Percentiles rank a stretch among this genome's conserved stretches.
Conservation (phyloP, 768 basidiomycete species). For the Zangia roseola region DNA sequence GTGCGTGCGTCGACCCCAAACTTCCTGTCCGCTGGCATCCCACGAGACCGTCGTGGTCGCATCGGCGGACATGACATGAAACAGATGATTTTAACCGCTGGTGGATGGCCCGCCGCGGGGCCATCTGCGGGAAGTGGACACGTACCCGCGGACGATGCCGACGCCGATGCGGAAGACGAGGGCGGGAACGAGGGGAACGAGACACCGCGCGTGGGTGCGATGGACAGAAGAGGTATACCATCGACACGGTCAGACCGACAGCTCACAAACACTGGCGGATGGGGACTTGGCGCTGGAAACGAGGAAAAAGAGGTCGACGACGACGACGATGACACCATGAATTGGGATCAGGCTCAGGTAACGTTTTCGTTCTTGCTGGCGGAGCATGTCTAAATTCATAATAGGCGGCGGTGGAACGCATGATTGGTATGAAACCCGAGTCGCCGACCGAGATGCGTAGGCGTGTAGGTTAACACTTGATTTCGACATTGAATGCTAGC, state of each 20-base stretch:
- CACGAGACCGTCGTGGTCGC: conserved; percentile 76
- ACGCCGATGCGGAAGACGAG: conserved; percentile 32
- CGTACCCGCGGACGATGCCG: conserved; percentile 24
- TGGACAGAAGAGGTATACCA: conserved; percentile 28
- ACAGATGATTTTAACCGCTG: conserved; percentile 29
- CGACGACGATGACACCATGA: conserved; percentile 60
- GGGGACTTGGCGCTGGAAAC: conserved; percentile 67
- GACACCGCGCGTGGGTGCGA: conserved; percentile 51
- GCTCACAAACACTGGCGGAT: conserved; percentile 60
- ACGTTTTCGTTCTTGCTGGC: not conserved
- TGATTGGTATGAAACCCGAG: conserved; percentile 51
- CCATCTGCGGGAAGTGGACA: conserved; percentile 6
- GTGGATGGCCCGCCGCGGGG: conserved; percentile 19
- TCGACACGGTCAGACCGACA: conserved; percentile 37
- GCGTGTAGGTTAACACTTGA: conserved; percentile 21
- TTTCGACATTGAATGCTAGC: conserved; percentile 7
- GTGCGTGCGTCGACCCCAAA: conserved; percentile 45
- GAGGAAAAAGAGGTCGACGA: conserved; percentile 63
- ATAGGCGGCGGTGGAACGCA: conserved; percentile 55
- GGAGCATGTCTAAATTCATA: not conserved
- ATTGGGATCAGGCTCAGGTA: conserved; percentile 74
- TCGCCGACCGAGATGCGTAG: conserved; percentile 28
- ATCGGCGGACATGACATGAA: conserved; percentile 47
- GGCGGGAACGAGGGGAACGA: conserved; percentile 53
- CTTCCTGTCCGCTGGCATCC: conserved; percentile 70